A percentile compares a stretch with the other conserved stretches of the same genome.
These are phyloP conservation scores for Filobasidium uniguttulatum DNA, from an alignment of 1,284 basidiomycete species.

Conservation along the genomic window DNA sequence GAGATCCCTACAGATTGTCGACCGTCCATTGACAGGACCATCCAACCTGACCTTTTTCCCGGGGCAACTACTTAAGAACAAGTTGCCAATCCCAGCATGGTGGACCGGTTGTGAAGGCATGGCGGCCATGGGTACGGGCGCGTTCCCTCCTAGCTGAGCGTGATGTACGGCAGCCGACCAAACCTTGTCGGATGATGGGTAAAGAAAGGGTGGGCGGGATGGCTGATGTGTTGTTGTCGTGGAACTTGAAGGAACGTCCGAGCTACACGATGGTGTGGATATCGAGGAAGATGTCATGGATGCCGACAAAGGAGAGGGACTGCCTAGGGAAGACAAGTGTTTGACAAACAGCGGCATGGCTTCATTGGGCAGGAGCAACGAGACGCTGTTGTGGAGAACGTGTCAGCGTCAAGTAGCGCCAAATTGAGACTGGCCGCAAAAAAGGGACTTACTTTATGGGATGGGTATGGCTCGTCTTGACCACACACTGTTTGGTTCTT, in stretches of 20 bases:
- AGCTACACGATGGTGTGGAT: too few species aligned
- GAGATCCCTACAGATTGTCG: conserved; percentile 72
- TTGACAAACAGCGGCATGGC: conserved; percentile 14
- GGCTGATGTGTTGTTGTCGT: too few species aligned
- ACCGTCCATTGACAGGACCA: conserved; percentile 66
- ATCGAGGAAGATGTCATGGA: too few species aligned
- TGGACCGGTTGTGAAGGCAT: conserved; percentile 12
- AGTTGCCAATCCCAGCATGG: conserved; percentile 48
- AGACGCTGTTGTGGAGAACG: conserved; percentile 19
- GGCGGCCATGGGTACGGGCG: conserved; percentile 19
- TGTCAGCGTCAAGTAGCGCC: background rate
- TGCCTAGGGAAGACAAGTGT: too few species aligned
- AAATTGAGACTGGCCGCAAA: background rate
- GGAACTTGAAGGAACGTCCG: too few species aligned
- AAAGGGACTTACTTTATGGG: conserved; percentile 59
- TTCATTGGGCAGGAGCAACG: conserved; percentile 17
- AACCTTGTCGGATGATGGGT: conserved; percentile 7
- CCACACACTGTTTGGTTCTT: background rate
- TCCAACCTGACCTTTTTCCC: conserved; percentile 87
- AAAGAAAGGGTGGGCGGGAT: conserved; percentile 13
- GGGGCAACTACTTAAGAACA: conserved; percentile 82
- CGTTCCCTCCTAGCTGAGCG: conserved; percentile 11
- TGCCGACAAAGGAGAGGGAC: too few species aligned
- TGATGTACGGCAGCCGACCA: background rate
- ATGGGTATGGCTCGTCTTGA: conserved; percentile 64